phyloP scores from a whole-genome alignment of 768 basidiomycete species.

The Termitomyces heimii region DNA sequence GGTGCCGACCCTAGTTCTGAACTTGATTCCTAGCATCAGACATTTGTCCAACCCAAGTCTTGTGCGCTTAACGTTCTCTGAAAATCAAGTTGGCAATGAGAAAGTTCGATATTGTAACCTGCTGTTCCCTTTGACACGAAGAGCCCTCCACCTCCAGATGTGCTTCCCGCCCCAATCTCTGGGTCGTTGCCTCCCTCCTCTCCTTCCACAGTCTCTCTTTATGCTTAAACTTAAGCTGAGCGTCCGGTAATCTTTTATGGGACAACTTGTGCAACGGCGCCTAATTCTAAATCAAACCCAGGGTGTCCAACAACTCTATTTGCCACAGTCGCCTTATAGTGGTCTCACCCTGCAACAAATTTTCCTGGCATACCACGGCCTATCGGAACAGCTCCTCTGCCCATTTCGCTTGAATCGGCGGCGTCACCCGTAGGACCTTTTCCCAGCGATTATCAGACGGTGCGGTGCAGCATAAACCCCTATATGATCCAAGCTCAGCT shows the following conservation, averaged over 20 bases:
- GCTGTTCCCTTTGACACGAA: background rate
- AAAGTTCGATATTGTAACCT: constrained; percentile 2
- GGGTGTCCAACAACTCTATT: background rate
- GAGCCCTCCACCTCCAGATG: background rate
- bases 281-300: background rate
- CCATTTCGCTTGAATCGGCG: background rate
- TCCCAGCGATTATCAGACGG: background rate
- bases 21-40: background rate
- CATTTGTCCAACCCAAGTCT: background rate
- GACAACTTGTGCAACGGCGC: background rate
- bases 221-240: background rate
- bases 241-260: background rate
- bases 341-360: background rate
- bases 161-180: background rate
- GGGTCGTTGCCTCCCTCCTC: background rate
- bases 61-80: no score
- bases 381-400: background rate
- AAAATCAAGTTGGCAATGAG: background rate
- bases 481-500: constrained; percentile 3
- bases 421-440: background rate
- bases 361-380: background rate
- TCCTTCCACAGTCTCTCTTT: background rate
- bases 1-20: background rate
- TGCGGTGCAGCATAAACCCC: background rate
- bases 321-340: background rate